phyloP scores from a whole-genome alignment of 2,329 filamentous ascomycete species.

The Tricladium varicosporioides region DNA sequence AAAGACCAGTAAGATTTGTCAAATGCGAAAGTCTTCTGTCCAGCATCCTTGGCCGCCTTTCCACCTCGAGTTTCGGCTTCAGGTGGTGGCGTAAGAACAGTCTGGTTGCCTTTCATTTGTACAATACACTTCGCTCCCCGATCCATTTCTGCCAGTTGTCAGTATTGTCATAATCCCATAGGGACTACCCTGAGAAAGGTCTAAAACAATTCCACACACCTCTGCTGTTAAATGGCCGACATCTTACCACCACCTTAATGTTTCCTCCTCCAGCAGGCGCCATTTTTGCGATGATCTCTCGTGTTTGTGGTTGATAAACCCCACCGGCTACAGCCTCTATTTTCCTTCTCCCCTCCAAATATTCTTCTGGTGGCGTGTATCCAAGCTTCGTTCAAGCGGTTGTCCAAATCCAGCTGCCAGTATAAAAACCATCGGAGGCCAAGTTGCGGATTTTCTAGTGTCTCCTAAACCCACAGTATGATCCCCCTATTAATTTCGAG shows the following conservation, averaged over 20 bases:
- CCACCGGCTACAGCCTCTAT: conserved; percentile 12
- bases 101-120: conserved; percentile 93
- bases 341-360: neutral
- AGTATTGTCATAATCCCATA: conserved; percentile 3
- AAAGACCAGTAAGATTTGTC: conserved; percentile 99
- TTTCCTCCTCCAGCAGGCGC: conserved; percentile 69
- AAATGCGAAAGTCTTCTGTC: conserved; percentile 86
- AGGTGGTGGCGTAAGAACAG: conserved; percentile 73
- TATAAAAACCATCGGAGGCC: neutral
- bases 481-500: neutral
- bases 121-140: conserved; percentile 94
- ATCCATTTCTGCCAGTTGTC: conserved; percentile 67
- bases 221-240: conserved; percentile 93
- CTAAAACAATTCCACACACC: conserved; percentile 51
- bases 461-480: neutral
- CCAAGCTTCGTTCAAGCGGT: neutral
- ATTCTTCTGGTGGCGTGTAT: neutral
- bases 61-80: conserved; percentile 53
- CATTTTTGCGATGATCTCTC: conserved; percentile 30
- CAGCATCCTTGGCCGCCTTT: conserved; percentile 67
- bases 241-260: conserved; percentile 99
- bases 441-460: neutral
- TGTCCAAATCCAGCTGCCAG: neutral
- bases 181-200: neutral
- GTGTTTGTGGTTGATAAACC: conserved; percentile 5